phyloP scores from a whole-genome alignment of 306 rosid genomes.

The Pterocarpus macrocarpus region DNA sequence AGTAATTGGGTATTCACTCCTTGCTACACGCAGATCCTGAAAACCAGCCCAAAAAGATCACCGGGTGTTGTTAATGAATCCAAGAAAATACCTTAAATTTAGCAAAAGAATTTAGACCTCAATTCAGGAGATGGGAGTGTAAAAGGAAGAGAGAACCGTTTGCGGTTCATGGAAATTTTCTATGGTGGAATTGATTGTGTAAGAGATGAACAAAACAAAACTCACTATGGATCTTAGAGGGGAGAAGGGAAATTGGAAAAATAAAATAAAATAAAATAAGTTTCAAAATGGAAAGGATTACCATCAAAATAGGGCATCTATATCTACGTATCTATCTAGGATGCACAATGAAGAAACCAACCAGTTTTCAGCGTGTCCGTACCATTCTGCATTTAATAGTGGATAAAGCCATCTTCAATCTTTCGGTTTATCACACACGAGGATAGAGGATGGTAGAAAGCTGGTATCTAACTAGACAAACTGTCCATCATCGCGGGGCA shows the following conservation, averaged over 20 bases:
- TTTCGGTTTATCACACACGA: background rate
- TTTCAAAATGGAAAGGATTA: background rate
- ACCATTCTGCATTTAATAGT: conserved; percentile 42
- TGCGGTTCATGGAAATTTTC: background rate
- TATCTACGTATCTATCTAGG: conserved; percentile 10
- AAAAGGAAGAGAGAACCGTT: background rate
- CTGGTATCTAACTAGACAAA: conserved; percentile 45
- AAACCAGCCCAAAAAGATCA: conserved; percentile 10
- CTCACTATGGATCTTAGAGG: background rate
- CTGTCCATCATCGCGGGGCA: conserved; percentile 42
- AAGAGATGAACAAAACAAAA: background rate
- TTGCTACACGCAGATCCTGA: conserved; percentile 18
- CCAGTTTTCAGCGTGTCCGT: conserved; percentile 38
- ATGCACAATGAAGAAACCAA: conserved; percentile 24
- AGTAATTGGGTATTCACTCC: background rate
- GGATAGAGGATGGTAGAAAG: conserved; percentile 34
- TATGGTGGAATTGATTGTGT: background rate
- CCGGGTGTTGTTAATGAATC: conserved; percentile 7
- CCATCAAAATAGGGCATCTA: background rate
- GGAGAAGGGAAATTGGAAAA: background rate
- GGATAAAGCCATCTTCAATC: background rate
- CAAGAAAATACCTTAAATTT: background rate
- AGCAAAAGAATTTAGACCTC: background rate
- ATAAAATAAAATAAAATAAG: background rate
- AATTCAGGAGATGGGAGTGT: background rate